phyloP scores from a whole-genome alignment of 306 rosid species.

The Cyclanthera cordifolia region DNA sequence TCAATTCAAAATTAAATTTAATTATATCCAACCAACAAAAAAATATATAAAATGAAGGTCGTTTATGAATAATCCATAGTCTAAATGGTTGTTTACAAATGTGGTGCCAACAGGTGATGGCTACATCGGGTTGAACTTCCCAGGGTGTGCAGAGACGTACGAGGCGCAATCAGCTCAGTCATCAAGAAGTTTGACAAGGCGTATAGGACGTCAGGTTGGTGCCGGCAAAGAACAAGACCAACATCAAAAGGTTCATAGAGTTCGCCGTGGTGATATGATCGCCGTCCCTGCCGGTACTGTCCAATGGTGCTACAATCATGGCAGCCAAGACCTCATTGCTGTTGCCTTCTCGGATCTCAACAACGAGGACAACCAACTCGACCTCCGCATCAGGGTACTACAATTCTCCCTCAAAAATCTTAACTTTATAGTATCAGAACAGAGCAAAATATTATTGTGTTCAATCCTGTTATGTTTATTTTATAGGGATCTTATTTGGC shows the following conservation, averaged over 20 bases:
- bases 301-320: slow-evolving; percentile 20
- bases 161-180: slow-evolving; percentile 4
- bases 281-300: slow-evolving; percentile 14
- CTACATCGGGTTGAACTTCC: slow-evolving; percentile 5
- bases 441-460: no score
- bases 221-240: slow-evolving; percentile 9
- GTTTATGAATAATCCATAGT: no score
- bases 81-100: neutral
- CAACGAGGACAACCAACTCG: slow-evolving; percentile 22
- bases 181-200: neutral
- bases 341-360: slow-evolving; percentile 19
- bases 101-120: slow-evolving; percentile 19
- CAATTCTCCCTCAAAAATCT: neutral
- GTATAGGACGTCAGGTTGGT: neutral
- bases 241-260: slow-evolving; percentile 16
- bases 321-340: slow-evolving; percentile 11
- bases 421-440: no score
- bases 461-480: no score
- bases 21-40: no score
- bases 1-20: no score
- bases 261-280: slow-evolving; percentile 19
- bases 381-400: slow-evolving; percentile 15
- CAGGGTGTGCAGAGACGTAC: slow-evolving; percentile 22
- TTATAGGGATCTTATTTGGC: slow-evolving; percentile 16
- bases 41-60: no score